A percentile compares a stretch with the other conserved stretches of the same genome.
Conservation (phyloP, 2,329 filamentous ascomycete genomes). For the Fusarium pseudograminearum region DNA sequence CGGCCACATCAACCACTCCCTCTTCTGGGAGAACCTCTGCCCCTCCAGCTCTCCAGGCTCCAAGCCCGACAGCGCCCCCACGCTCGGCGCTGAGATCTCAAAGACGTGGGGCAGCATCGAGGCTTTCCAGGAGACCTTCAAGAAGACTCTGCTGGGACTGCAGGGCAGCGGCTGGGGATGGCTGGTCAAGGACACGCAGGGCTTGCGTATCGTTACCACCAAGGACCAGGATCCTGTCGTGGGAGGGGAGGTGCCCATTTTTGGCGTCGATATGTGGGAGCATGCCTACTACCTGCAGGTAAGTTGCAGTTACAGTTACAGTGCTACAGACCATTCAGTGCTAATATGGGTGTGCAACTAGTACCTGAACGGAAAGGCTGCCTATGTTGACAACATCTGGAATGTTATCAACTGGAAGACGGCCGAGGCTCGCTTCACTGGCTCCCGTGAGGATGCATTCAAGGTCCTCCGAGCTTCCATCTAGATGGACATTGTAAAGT, state of each 20-base stretch:
- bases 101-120: constrained; percentile 76
- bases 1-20: constrained; percentile 91
- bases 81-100: constrained; percentile 70
- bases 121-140: constrained; percentile 74
- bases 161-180: constrained; percentile 92
- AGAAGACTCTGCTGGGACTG: constrained; percentile 73
- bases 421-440: constrained; percentile 71
- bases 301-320: constrained; percentile 30
- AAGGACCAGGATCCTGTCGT: constrained; percentile 87
- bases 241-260: constrained; percentile 72
- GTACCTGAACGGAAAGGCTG: constrained; percentile 81
- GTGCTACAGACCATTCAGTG: background rate
- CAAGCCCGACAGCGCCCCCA: constrained; percentile 66
- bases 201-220: constrained; percentile 79
- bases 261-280: constrained; percentile 93
- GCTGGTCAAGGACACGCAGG: constrained; percentile 75
- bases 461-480: constrained; percentile 59
- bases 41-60: constrained; percentile 71
- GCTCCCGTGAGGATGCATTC: constrained; percentile 61
- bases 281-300: constrained; percentile 91
- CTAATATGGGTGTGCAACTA: constrained; percentile 52
- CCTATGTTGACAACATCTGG: constrained; percentile 82
- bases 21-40: constrained; percentile 89
- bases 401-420: constrained; percentile 83
- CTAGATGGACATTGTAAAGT: constrained; percentile 33